Conservation (phyloP, 2,329 filamentous ascomycete species). For the Colletotrichum sp. region DNA sequence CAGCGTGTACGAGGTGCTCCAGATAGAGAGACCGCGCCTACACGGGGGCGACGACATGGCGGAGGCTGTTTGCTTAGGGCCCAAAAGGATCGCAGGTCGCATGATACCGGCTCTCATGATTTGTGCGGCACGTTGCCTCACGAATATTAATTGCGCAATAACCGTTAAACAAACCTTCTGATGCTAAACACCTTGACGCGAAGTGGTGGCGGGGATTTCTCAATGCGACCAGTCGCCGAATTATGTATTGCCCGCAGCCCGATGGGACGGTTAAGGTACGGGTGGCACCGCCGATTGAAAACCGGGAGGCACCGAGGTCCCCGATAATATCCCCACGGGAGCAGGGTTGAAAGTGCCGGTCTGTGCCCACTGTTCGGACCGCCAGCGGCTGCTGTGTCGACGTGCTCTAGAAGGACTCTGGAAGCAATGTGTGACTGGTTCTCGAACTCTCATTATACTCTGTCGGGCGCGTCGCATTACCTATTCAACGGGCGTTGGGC, state of each 20-base stretch:
- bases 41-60: background rate
- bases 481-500: background rate
- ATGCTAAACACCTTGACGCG: background rate
- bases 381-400: background rate
- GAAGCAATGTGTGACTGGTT: background rate
- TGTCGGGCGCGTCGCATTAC: background rate
- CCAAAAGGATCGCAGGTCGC: background rate
- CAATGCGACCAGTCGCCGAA: background rate
- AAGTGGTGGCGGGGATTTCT: background rate
- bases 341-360: background rate
- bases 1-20: constrained; percentile 10
- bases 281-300: background rate
- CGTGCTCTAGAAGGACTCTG: background rate
- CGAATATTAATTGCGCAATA: constrained; percentile 12
- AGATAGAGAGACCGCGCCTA: constrained; percentile 6
- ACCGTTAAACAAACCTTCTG: background rate
- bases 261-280: background rate
- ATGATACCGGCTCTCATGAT: background rate
- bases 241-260: background rate
- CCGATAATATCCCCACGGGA: background rate
- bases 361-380: background rate
- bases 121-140: background rate
- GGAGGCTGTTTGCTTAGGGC: background rate
- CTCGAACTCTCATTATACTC: background rate
- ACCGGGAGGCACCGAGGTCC: background rate